Evolutionary conservation across 768 basidiomycete genomes (phyloP).

Genomic region (Candolleomyces eurysporus): DNA sequence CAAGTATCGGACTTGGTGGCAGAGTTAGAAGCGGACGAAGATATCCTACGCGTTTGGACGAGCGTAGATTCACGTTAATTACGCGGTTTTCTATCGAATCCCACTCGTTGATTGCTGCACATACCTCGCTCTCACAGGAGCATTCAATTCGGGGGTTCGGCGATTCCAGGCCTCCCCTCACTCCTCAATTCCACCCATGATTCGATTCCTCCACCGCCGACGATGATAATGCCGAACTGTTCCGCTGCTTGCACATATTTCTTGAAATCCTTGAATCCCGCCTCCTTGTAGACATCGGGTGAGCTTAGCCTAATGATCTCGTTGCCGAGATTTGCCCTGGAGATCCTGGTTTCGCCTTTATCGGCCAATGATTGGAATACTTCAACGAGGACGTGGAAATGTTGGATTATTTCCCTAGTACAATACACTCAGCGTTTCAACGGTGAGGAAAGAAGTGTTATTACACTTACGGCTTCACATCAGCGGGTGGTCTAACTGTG

Average conservation of each 20-base stretch:
- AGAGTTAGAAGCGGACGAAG: constrained; percentile 55
- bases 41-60: constrained; percentile 60
- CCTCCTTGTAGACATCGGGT: constrained; percentile 23
- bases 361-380: constrained; percentile 1
- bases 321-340: constrained; percentile 4
- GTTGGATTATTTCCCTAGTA: neutral
- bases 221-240: constrained; percentile 18
- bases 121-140: neutral
- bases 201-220: constrained; percentile 10
- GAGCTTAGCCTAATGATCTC: neutral
- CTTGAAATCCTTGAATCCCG: constrained; percentile 29
- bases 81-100: neutral
- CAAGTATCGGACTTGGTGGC: constrained; percentile 46
- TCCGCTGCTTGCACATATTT: constrained; percentile 30
- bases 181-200: constrained; percentile 10
- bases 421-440: neutral
- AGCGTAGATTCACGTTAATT: constrained; percentile 33
- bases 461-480: neutral
- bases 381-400: constrained; percentile 3
- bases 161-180: neutral
- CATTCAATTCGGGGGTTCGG: neutral
- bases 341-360: constrained; percentile 1
- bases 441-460: neutral
- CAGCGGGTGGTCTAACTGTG: too few species aligned
- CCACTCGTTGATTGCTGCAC: neutral